Percentiles rank a stretch among this genome's conserved stretches.
Evolutionary conservation across 2,329 filamentous ascomycete species (phyloP).

Genomic region (Alternaria sp.): DNA sequence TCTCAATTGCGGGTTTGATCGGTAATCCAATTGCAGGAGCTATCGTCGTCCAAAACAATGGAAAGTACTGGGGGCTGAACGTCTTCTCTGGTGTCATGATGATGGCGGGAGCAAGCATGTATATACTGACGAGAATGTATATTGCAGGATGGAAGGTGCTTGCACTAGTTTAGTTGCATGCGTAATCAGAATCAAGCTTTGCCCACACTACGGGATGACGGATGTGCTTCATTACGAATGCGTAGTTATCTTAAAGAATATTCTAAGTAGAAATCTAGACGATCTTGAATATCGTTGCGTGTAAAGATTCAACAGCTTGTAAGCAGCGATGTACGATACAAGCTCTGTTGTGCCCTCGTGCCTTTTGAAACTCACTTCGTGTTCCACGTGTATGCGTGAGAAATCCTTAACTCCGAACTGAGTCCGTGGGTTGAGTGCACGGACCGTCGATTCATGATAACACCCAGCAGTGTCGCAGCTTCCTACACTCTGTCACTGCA

Average conservation of each 20-base stretch:
- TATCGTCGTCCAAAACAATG: slow-evolving; percentile 58
- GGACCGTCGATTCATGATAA: background rate
- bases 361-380: background rate
- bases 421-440: background rate
- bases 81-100: slow-evolving; percentile 68
- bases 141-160: slow-evolving; percentile 33
- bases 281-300: background rate
- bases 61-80: slow-evolving; percentile 65
- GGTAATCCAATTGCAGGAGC: slow-evolving; percentile 57
- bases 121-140: slow-evolving; percentile 35
- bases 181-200: background rate
- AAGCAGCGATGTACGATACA: background rate
- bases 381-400: background rate
- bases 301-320: background rate
- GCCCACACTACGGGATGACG: background rate
- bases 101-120: slow-evolving; percentile 49
- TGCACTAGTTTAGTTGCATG: background rate
- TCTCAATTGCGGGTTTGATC: slow-evolving; percentile 54
- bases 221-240: background rate
- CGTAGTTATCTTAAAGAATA: background rate
- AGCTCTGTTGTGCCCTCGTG: background rate
- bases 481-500: background rate
- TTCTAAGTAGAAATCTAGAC: background rate
- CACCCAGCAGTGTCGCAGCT: background rate
- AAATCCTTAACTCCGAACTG: background rate